Conservation (phyloP, 1,284 basidiomycete species). For the Hymenochaete sp. region DNA sequence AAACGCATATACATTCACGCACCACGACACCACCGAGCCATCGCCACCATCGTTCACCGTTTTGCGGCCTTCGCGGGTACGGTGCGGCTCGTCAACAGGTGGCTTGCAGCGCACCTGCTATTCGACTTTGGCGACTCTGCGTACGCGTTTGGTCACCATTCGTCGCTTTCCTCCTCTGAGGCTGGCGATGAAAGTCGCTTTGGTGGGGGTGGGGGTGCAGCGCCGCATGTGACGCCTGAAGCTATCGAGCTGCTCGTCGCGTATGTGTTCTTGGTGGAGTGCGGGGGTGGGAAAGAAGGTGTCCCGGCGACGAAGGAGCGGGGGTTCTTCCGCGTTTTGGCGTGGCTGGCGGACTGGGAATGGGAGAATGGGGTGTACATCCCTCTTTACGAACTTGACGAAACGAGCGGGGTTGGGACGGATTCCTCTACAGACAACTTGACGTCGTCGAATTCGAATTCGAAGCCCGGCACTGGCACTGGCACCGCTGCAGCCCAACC, state of each 20-base stretch:
- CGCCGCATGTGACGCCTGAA: constrained; percentile 66
- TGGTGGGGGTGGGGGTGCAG: too few relatives aligned
- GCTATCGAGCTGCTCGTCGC: constrained; percentile 75
- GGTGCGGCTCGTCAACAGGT: constrained; percentile 84
- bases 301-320: constrained; percentile 62
- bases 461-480: too few relatives aligned
- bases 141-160: too few relatives aligned
- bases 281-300: constrained; percentile 10
- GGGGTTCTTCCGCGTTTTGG: constrained; percentile 75
- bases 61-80: constrained; percentile 78
- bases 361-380: constrained; percentile 65
- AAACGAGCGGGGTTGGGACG: background rate
- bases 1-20: constrained; percentile 69
- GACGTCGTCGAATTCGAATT: too few relatives aligned
- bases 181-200: too few relatives aligned
- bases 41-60: constrained; percentile 74
- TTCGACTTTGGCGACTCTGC: too few relatives aligned
- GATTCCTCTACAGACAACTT: too few relatives aligned
- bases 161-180: too few relatives aligned
- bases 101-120: constrained; percentile 89
- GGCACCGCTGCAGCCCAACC: too few relatives aligned
- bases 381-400: constrained; percentile 36
- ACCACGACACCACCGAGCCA: constrained; percentile 79
- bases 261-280: constrained; percentile 8
- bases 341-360: constrained; percentile 76